These are phyloP conservation scores for Suillus ampliporus DNA, from an alignment of 768 basidiomycete species.

Conservation along the genomic window DNA sequence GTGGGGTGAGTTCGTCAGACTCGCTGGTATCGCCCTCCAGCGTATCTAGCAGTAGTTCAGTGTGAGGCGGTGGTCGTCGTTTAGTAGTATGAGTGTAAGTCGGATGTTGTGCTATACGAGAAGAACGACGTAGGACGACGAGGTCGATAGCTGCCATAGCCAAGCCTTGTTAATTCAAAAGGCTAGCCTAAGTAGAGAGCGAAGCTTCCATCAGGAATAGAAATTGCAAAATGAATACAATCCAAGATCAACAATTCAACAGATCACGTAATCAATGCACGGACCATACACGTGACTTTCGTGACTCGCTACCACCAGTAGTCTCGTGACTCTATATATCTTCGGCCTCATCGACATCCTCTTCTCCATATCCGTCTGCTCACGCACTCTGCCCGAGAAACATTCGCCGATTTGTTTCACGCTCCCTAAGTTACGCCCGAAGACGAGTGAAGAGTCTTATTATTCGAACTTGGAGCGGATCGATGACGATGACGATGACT, in stretches of 20 bases:
- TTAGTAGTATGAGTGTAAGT: slow-evolving; percentile 4
- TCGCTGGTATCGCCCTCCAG: neutral
- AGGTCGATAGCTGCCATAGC: slow-evolving; percentile 8
- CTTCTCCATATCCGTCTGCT: no score
- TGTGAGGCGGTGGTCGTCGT: neutral
- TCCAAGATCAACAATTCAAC: slow-evolving; percentile 2
- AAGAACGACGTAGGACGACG: slow-evolving; percentile 9
- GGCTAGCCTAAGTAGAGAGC: neutral
- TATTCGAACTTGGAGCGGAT: no score
- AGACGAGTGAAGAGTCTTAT: no score
- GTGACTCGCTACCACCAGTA: no score
- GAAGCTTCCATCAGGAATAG: slow-evolving; percentile 7
- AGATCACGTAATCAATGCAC: slow-evolving; percentile 5
- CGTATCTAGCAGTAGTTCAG: neutral
- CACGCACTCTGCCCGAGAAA: no score
- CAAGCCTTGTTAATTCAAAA: no score
- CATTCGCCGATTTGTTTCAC: no score
- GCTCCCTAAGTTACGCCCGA: no score
- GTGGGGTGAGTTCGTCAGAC: slow-evolving; percentile 37
- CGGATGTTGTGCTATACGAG: slow-evolving; percentile 11
- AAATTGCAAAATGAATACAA: slow-evolving; percentile 5
- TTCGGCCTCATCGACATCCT: no score
- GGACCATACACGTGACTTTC: slow-evolving; percentile 26
- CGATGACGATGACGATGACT: no score
- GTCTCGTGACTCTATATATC: no score